A percentile compares a stretch with the other conserved stretches of the same genome.
Conservation (phyloP, 106 monocot genomes). For the Hemerocallis citrina region DNA sequence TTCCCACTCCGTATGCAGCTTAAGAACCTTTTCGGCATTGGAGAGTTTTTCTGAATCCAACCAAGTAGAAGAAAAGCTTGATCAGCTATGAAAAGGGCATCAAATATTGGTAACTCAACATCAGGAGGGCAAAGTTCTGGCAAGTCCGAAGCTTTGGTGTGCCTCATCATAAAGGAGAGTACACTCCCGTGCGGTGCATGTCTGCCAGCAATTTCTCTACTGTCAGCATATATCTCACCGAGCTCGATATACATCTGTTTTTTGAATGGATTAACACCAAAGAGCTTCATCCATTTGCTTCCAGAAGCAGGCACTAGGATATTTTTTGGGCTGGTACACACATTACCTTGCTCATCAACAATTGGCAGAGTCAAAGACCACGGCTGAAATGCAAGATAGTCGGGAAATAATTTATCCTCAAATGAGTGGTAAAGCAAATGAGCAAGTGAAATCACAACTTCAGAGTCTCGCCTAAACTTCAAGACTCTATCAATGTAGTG, state of each 20-base stretch:
- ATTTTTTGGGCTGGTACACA: background rate
- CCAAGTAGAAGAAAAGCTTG: background rate
- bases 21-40: background rate
- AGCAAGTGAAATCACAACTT: too few relatives aligned
- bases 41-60: background rate
- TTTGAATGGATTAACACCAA: slow-evolving; percentile 22
- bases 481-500: too few relatives aligned
- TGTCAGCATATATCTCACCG: background rate
- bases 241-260: slow-evolving; percentile 10
- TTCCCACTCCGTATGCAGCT: background rate
- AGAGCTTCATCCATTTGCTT: slow-evolving; percentile 11
- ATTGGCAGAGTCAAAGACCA: too few relatives aligned
- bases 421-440: too few relatives aligned
- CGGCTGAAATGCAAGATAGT: too few relatives aligned
- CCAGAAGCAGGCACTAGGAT: slow-evolving; percentile 13
- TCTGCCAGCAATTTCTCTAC: background rate
- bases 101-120: too few relatives aligned
- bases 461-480: too few relatives aligned
- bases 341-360: too few relatives aligned
- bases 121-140: slow-evolving; percentile 8
- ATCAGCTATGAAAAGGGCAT: too few relatives aligned
- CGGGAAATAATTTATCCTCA: too few relatives aligned
- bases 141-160: slow-evolving; percentile 6
- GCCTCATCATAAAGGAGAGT: slow-evolving; percentile 1
- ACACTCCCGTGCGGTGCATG: slow-evolving; percentile 1